Base-by-base conservation (phyloP, 768 basidiomycete genomes). In the Cyclocybe aegerita region DNA sequence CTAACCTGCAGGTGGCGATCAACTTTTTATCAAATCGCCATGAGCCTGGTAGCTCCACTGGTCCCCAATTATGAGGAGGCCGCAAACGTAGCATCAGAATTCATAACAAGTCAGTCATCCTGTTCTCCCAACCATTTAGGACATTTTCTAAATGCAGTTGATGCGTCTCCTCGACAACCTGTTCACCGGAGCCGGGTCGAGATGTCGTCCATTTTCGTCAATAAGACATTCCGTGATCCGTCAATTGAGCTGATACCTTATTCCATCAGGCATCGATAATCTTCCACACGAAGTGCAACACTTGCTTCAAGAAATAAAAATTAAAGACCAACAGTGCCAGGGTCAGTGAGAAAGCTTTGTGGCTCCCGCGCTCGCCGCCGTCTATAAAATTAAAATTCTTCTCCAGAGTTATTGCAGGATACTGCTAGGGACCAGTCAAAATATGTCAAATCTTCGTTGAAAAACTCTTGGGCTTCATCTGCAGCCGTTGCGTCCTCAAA, bases 251-350 rank as follows among this genome's bases (percentile, higher is more conserved):
- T 46, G 35, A 43, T 58, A 45, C 51, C 51, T 39, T 52, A 17
- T 57, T 38, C 29, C 51, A 47, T 42, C 56, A 78, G 76, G 71
- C 53, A 64, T 77, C 33, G 76, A 78, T 52, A 76, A 76, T 55
- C 65, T 78, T 16, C 76, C 76, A 8, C 66, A 66, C 46, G 76
- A 78, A 60, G 71, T 78, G 6, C 72, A 71, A 39, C 74, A 77
- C 59, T 58, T 76, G 3, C 64, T 77, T 4, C 67, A 74, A 50
- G 76, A 78, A 62, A 76, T 78, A 33, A 68, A 60, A 46, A 59
- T 70, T 39, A 76, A 72, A 57, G 76, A 78, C 41, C 60, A 62
- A 46, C 61, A 62, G 39, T 67, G 58, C 17, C 71, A 73, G 69
- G 74, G 74, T 71, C 23, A 46, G 48, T 38, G 43, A 11, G 9